Evolutionary conservation across 352 stramenopile genomes (phyloP).

Genomic region (Blastocystis hominis): DNA sequence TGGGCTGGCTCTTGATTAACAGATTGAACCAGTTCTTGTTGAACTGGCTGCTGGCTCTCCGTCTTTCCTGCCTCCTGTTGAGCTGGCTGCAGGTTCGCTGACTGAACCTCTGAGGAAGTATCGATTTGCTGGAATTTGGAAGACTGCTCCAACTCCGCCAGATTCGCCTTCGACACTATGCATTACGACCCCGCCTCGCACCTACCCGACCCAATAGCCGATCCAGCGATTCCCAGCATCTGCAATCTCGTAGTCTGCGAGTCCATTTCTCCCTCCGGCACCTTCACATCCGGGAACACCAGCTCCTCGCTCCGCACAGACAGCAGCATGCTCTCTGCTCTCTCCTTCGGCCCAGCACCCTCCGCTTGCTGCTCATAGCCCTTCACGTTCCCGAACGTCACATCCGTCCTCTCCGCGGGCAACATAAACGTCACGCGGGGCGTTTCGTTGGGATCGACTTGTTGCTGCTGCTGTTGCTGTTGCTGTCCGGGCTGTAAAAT

Average conservation of each 20-base stretch:
- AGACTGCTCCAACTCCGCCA: background rate
- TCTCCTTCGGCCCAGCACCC: background rate
- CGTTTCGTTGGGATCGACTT: background rate
- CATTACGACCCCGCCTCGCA: background rate
- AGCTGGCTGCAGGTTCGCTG: background rate
- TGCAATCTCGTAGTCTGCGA: background rate
- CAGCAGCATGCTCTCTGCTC: background rate
- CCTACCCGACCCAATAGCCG: background rate
- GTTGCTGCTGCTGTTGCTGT: background rate
- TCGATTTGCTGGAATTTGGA: too few species aligned
- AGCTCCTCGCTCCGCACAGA: background rate
- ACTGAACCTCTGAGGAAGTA: background rate
- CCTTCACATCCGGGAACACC: background rate
- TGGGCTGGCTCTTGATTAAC: too few species aligned
- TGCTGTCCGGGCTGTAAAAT: background rate
- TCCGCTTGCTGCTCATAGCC: background rate
- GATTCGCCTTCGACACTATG: background rate
- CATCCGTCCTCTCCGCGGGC: background rate
- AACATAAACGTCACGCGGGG: background rate
- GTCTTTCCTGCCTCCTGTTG: background rate
- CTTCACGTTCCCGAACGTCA: background rate
- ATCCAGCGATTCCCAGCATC: background rate
- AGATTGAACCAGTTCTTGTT: too few species aligned
- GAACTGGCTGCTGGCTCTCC: background rate
- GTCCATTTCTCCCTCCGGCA: background rate